These are phyloP conservation scores for Pythium folliculosum DNA, from an alignment of 352 stramenopile species.

Conservation along the genomic window DNA sequence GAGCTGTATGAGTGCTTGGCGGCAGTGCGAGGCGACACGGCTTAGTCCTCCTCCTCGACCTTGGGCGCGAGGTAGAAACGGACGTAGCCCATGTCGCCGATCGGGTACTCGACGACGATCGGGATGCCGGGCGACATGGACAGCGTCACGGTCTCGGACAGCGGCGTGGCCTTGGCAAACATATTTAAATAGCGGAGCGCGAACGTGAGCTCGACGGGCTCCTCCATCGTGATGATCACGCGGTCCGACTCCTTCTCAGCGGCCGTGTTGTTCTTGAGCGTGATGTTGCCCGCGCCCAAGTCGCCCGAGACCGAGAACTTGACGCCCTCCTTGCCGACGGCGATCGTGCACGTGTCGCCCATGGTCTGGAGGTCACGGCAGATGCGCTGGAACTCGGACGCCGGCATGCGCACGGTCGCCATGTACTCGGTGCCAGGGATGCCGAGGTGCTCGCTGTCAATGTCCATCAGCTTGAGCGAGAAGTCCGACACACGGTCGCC, in stretches of 20 bases:
- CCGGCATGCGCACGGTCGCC: constrained; percentile 93
- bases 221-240: constrained; percentile 98
- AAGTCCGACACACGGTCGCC: constrained; percentile 95
- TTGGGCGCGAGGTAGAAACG: constrained; percentile 99
- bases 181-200: constrained; percentile 99
- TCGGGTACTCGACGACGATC: constrained; percentile 98
- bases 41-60: constrained; percentile 97
- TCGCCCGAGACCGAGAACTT: constrained; percentile 97
- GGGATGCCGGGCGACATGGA: constrained; percentile 98
- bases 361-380: constrained; percentile 98
- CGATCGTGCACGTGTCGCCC: constrained; percentile 97
- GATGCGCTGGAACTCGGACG: constrained; percentile 98
- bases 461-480: constrained; percentile 99
- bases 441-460: constrained; percentile 98
- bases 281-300: constrained; percentile 96
- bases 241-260: constrained; percentile 87
- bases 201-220: constrained; percentile 98
- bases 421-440: constrained; percentile 99
- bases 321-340: constrained; percentile 97
- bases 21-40: not conserved
- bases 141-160: constrained; percentile 95
- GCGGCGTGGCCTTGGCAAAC: constrained; percentile 98
- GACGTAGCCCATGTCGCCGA: constrained; percentile 97
- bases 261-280: constrained; percentile 89
- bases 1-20: not conserved